phyloP scores from a whole-genome alignment of 1,284 basidiomycete species.

The Leccinum griseonigrum region DNA sequence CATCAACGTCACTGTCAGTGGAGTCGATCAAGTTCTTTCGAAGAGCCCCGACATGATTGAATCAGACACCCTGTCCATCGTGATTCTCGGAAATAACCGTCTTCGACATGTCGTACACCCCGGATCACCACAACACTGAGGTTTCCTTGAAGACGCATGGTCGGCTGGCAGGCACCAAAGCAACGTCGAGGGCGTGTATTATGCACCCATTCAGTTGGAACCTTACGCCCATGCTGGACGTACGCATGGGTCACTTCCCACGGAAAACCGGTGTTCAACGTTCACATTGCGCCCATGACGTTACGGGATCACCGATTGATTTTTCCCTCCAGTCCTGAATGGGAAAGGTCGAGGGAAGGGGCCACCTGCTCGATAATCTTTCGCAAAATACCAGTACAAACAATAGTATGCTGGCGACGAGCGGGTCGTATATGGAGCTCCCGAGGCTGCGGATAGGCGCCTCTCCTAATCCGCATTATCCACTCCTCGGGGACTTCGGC shows the following conservation, averaged over 20 bases:
- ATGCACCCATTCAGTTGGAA: conserved; percentile 40
- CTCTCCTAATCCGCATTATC: neutral
- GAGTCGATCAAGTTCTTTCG: neutral
- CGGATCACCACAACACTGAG: conserved; percentile 17
- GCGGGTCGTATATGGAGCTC: neutral
- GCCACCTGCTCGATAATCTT: conserved; percentile 48
- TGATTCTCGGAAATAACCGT: conserved; percentile 26
- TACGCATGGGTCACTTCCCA: conserved; percentile 46
- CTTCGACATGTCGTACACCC: conserved; percentile 2
- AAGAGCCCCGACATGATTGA: conserved; percentile 40
- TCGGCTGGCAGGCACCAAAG: conserved; percentile 52
- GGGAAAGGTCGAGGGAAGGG: conserved; percentile 50
- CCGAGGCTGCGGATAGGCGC: conserved; percentile 42
- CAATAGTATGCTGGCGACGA: neutral
- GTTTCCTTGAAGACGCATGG: conserved; percentile 56
- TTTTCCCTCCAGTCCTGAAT: neutral
- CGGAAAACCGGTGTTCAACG: conserved; percentile 14
- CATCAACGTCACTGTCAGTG: neutral
- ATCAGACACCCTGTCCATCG: conserved; percentile 52
- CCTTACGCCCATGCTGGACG: conserved; percentile 65
- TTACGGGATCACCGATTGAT: neutral
- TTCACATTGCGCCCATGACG: neutral
- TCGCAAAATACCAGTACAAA: conserved; percentile 35
- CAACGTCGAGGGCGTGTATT: neutral
- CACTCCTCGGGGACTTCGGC: too few species aligned